Base-by-base conservation (phyloP, 2,329 filamentous ascomycete species). In the Alternaria arborescens region DNA sequence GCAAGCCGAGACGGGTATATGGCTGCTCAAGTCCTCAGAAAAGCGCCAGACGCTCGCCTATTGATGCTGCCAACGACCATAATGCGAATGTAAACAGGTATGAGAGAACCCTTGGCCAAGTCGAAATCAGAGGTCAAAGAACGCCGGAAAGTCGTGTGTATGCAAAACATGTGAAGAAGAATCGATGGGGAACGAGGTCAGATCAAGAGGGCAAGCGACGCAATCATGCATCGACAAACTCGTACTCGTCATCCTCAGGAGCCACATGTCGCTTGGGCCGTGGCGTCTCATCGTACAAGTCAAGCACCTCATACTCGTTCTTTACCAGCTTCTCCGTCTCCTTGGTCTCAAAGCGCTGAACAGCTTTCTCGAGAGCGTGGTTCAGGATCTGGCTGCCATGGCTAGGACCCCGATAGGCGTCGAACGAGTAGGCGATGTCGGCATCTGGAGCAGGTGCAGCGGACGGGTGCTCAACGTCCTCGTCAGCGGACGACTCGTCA, bases 261-360 rank as follows among this genome's bases (percentile, higher is more conserved):
- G 72, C 69, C 44, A 72, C 58, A 22, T 74, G 76, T 65, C 71
- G 70, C 70, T 76, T 77, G 42, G 70, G 61, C 34, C 61, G 67
- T 20, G 72, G 72, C 20, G 72, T 69, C 66, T 80, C 80, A 61
- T 55, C 60, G 20, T 80, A 70, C 16, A 71, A 65, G 53, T 82
- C 82, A 66, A 80, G 83, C 68, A 81, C 82, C 71, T 88, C 86
- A 68, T 88, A 89, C 77, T 88, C 86, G 57, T 82, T 81, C 78
- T 84, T 85, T 73, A 87, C 83, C 48, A 89, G 74, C 77, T 87
- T 86, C 76, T 87, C 85, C 2, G 85, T 88, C 77, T 87, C 84
- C 68, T 83, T 83, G 62, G 83, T 84, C 77, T 89, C 86, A 71
- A 83, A 89, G 64, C 82, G 83, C 79, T 87, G 83, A 41, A 88